Conservation (phyloP, 2,329 filamentous ascomycete genomes). For the Xylaria sp. region DNA sequence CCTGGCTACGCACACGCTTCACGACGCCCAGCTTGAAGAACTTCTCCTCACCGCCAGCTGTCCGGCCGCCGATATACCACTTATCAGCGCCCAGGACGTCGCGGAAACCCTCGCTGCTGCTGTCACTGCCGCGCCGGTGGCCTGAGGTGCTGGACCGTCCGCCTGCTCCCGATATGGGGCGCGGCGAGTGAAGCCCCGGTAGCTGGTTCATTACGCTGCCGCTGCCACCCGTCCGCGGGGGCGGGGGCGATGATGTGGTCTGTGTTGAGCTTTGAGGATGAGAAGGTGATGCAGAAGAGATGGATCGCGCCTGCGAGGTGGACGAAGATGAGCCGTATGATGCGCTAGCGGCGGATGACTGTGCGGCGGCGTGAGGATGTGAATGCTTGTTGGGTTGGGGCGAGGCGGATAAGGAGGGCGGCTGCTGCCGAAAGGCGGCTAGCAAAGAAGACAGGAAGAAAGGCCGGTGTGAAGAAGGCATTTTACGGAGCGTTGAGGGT, state of each 20-base stretch:
- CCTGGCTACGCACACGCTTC: conserved; percentile 76
- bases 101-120: conserved; percentile 78
- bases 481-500: not conserved
- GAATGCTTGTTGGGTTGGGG: conserved; percentile 49
- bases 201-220: conserved; percentile 50
- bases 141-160: conserved; percentile 36
- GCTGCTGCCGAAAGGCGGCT: conserved; percentile 50
- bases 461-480: conserved; percentile 48
- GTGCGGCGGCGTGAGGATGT: conserved; percentile 33
- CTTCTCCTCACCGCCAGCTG: conserved; percentile 79
- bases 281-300: conserved; percentile 40
- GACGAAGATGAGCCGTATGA: conserved; percentile 28
- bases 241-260: conserved; percentile 37
- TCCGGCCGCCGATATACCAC: conserved; percentile 84
- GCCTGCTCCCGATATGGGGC: conserved; percentile 43
- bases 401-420: conserved; percentile 45
- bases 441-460: conserved; percentile 52
- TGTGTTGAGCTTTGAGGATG: conserved; percentile 24
- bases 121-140: conserved; percentile 77
- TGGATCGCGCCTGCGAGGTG: conserved; percentile 37
- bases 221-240: conserved; percentile 27
- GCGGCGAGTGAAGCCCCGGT: conserved; percentile 47
- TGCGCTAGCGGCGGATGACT: conserved; percentile 26
- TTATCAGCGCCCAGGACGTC: conserved; percentile 79
- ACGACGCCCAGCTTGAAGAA: conserved; percentile 86